Evolutionary conservation across 305 asterid species (phyloP), one percentile per base, ranked within the genome.

Genomic region (Fraxinus greggii): DNA sequence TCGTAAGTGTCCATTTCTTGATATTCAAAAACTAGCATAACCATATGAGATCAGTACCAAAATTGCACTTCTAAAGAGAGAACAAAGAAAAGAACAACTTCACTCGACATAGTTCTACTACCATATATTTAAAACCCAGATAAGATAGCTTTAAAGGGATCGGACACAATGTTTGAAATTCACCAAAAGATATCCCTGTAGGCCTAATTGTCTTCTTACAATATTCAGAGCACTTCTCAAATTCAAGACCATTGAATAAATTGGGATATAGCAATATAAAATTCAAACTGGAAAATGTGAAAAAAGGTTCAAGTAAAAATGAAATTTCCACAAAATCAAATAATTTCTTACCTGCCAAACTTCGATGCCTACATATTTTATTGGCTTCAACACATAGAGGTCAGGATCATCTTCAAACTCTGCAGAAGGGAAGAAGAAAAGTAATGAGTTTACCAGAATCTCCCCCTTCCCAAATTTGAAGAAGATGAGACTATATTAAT

Each of bases 401-500:
- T 95, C 99, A 35, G 99, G 98, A 89, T 95, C 99, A 85, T 95
- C 99, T 87, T 95, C 99, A 82, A 94, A 94, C 84, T 95, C 99
- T 95, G 89, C 10, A 76, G 84, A 82, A 75, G 6, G 79, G 59
- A 33, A 36, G 79, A 48, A 51, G 79, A 40, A 78, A 79, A 80
- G 42, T 4, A 28, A 76, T 5, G 19, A 74, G 28, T 63, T 13
- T 7, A 78, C 17, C 32, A 56, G 77, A 48, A 80, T 67, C 61
- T 10, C 31, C 13, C 65, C 31, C 72, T 7, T 61, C 15, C 72
- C 32, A 23, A 23, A 61, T 28, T 61, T 1, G 32, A 61, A 61
- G 31, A 8, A 23, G 31, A 23, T 1, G 15, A 61, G 31, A 19
- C 65, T 19, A 1, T 56, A 3, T 56, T 3, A 56, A 56, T 1